Conservation (phyloP, 176 grass and related monocot genomes). For the Dactylis glomerata region DNA sequence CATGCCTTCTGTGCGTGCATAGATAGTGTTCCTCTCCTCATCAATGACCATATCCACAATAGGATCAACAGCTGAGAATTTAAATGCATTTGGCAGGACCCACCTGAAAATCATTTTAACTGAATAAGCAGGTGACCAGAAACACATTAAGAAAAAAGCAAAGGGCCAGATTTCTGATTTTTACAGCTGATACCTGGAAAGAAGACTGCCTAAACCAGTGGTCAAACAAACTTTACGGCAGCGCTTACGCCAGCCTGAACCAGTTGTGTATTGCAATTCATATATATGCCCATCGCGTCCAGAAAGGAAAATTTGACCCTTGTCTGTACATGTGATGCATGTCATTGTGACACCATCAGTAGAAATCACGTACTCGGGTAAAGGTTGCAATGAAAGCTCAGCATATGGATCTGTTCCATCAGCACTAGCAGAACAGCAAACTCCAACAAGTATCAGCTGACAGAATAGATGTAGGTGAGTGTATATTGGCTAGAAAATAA, state of each 20-base stretch:
- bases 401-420: slow-evolving; percentile 81
- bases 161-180: not conserved
- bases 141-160: slow-evolving; percentile 18
- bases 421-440: slow-evolving; percentile 76
- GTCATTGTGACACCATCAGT: slow-evolving; percentile 94
- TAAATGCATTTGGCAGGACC: slow-evolving; percentile 89
- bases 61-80: slow-evolving; percentile 92
- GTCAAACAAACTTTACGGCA: slow-evolving; percentile 91
- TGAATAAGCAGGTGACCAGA: slow-evolving; percentile 20
- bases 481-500: slow-evolving; percentile 14
- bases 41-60: slow-evolving; percentile 91
- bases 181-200: slow-evolving; percentile 66
- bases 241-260: slow-evolving; percentile 89
- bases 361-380: slow-evolving; percentile 79
- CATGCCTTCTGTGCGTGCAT: slow-evolving; percentile 81
- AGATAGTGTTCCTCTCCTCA: slow-evolving; percentile 85
- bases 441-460: slow-evolving; percentile 87
- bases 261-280: slow-evolving; percentile 88
- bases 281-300: slow-evolving; percentile 91
- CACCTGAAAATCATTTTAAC: slow-evolving; percentile 60
- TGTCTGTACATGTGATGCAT: slow-evolving; percentile 83
- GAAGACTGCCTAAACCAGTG: slow-evolving; percentile 70
- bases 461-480: slow-evolving; percentile 31
- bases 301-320: slow-evolving; percentile 87
- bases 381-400: slow-evolving; percentile 88